Evolutionary conservation across 2,329 filamentous ascomycete genomes (phyloP), one percentile per base, ranked within the genome.

Genomic region (Diaporthe vexans): DNA sequence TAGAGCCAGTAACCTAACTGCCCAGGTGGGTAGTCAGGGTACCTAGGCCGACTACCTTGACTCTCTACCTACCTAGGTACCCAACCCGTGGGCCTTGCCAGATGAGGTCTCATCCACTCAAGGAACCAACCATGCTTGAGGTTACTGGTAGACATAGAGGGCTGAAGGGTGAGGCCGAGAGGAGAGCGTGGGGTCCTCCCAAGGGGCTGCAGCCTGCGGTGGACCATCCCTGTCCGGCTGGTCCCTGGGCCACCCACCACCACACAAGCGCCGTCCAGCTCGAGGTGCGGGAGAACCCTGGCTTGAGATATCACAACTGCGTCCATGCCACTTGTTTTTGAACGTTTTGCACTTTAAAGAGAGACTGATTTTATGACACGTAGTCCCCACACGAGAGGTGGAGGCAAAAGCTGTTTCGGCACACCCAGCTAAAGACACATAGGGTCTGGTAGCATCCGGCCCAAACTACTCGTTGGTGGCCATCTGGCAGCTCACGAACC

Each of bases 131-230:
- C n/a, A n/a, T 52, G 63, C 46, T 37, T 11, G 21, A 54, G 61
- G 46, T 67, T 37, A 46, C 63, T 67, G 63, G 29, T 13, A 26
- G 46, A 63, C 37, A 29, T 63, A 46, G 24, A 63, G 58, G 37
- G 37, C 37, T 63, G 59, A 54, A 68, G 63, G 63, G 63, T 29
- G 63, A 68, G 63, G 48, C 63, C 63, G 63, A 54, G 63, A 68
- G 63, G 33, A 54, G 63, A 68, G 63, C 63, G 63, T 68, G 63
- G 63, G 63, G 63, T 68, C 63, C 5, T 46, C 48, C 9, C 48
- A 61, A 24, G 63, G 63, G 63, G 63, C 33, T 54, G 33, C 63
- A 33, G 63, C 52, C 33, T 54, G 33, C 63, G 46, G 63, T 68
- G 63, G 63, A 54, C 48, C 63, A 68, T 67, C 63, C 46, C 46